Percentiles rank a stretch among this genome's conserved stretches.
Conservation (phyloP, 306 rosid species). For the Cucurbita maxima region DNA sequence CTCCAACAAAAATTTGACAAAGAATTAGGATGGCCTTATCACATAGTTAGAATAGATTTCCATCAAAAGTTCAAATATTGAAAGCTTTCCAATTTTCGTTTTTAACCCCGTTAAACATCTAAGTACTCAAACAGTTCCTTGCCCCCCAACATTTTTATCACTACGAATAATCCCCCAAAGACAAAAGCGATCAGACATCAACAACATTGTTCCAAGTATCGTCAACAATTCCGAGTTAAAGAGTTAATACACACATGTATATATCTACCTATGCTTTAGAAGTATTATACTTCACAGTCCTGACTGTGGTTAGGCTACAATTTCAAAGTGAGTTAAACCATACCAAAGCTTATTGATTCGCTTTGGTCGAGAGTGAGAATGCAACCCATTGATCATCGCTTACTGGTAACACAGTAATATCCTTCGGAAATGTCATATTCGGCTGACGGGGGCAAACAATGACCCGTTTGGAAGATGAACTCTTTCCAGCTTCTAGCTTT, state of each 20-base stretch:
- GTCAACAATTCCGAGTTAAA: not conserved
- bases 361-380: constrained; percentile 1
- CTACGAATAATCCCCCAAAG: not conserved
- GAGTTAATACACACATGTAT: not conserved
- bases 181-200: not conserved
- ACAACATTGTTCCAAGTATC: not conserved
- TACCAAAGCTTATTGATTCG: not conserved
- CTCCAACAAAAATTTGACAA: no score
- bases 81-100: no score
- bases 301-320: not conserved
- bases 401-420: constrained; percentile 16
- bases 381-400: constrained; percentile 49
- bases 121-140: not conserved
- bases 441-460: constrained; percentile 21
- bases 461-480: constrained; percentile 8
- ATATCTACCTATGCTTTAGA: not conserved
- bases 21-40: no score
- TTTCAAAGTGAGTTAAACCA: not conserved
- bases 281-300: not conserved
- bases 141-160: not conserved
- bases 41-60: no score
- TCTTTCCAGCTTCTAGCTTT: constrained; percentile 9
- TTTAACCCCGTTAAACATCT: not conserved
- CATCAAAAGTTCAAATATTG: no score
- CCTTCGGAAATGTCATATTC: constrained; percentile 16